Conservation (phyloP, 2,329 filamentous ascomycete genomes). For the Neonectria punicea region DNA sequence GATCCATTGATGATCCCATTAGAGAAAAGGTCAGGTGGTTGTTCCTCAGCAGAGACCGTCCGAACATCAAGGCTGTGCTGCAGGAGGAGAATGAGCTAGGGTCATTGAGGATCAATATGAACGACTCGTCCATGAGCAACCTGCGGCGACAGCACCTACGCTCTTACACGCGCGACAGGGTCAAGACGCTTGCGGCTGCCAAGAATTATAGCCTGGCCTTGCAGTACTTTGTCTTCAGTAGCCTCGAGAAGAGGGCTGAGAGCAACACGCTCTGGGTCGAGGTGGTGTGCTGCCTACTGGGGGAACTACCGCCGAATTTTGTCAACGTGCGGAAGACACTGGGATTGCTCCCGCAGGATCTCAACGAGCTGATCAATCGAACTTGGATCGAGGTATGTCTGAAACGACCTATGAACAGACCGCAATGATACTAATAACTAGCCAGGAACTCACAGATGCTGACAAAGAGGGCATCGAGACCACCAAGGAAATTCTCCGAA, state of each 20-base stretch:
- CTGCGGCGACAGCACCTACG: constrained; percentile 16
- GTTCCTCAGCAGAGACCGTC: constrained; percentile 48
- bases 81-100: constrained; percentile 3
- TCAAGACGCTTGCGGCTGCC: constrained; percentile 3
- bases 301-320: constrained; percentile 14
- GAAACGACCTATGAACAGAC: background rate
- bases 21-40: constrained; percentile 47
- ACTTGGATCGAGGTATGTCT: constrained; percentile 21
- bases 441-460: constrained; percentile 13
- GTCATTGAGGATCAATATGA: constrained; percentile 20
- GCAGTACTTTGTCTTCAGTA: constrained; percentile 20
- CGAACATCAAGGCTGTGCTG: constrained; percentile 17
- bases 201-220: constrained; percentile 16
- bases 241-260: constrained; percentile 17
- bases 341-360: constrained; percentile 15
- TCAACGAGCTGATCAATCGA: constrained; percentile 11
- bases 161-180: constrained; percentile 11
- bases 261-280: constrained; percentile 22
- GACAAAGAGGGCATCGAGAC: constrained; percentile 19
- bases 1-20: background rate
- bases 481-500: constrained; percentile 28
- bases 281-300: constrained; percentile 14
- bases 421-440: background rate
- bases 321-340: constrained; percentile 16
- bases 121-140: constrained; percentile 18